phyloP scores from a whole-genome alignment of 2,329 filamentous ascomycete genomes.

The Chaetomium sp. region DNA sequence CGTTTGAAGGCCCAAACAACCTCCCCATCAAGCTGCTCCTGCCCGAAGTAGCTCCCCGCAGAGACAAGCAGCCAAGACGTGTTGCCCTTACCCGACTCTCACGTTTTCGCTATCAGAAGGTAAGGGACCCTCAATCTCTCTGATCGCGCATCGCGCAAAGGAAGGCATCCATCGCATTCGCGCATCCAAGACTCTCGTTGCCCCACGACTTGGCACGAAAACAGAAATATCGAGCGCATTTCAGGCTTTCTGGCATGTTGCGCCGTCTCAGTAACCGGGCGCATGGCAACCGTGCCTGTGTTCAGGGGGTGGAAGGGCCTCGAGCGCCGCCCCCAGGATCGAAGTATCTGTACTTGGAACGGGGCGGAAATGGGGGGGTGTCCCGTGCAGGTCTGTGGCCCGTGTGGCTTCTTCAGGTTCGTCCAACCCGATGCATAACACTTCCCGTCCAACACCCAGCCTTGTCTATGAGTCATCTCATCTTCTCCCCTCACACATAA shows the following conservation, averaged over 20 bases:
- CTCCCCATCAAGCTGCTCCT: not conserved
- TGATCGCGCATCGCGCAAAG: no score
- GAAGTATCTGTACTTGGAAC: constrained; percentile 30
- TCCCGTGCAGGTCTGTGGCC: constrained; percentile 28
- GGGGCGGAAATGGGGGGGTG: constrained; percentile 20
- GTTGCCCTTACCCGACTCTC: not conserved
- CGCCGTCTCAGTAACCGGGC: constrained; percentile 12
- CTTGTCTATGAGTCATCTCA: constrained; percentile 35
- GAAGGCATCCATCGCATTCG: not conserved
- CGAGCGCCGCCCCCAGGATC: constrained; percentile 14
- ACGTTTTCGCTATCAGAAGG: not conserved
- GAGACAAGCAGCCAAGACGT: not conserved
- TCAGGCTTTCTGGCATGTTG: constrained; percentile 8
- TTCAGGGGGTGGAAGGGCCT: constrained; percentile 23
- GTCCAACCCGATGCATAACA: constrained; percentile 25
- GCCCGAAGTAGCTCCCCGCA: not conserved
- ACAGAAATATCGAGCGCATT: constrained; percentile 8
- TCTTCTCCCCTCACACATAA: constrained; percentile 14
- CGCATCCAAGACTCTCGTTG: not conserved
- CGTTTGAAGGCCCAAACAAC: not conserved
- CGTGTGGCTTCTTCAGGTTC: constrained; percentile 31
- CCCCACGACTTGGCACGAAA: not conserved
- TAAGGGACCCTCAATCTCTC: not conserved
- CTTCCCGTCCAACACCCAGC: constrained; percentile 27
- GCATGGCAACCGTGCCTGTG: constrained; percentile 22